Evolutionary conservation across 164 flowering plant species (phyloP).

Genomic region (Umbellularia californica): DNA sequence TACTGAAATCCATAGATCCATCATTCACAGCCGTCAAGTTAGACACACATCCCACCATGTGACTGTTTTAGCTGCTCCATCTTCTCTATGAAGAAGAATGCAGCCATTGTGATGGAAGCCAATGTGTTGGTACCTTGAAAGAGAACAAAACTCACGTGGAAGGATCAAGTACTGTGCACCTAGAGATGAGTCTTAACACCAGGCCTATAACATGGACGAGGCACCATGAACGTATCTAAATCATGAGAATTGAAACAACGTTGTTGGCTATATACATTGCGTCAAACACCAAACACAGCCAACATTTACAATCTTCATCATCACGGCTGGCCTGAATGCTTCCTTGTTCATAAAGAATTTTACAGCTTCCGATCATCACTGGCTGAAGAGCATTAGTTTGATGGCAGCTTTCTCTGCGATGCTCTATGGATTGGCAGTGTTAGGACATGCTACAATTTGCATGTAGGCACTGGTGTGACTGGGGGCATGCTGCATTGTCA

Average conservation of each 20-base stretch:
- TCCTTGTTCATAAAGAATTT: background rate
- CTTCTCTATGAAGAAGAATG: no score
- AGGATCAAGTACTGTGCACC: background rate
- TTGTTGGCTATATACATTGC: constrained; percentile 14
- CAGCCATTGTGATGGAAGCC: no score
- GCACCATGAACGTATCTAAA: background rate
- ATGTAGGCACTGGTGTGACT: background rate
- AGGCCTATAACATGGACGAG: background rate
- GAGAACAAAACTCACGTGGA: background rate
- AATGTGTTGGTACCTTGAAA: no score
- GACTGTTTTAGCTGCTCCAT: no score
- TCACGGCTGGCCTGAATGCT: constrained; percentile 2
- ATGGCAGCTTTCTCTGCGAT: background rate
- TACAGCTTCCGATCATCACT: background rate
- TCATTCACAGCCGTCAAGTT: no score
- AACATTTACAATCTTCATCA: constrained; percentile 11
- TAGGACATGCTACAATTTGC: background rate
- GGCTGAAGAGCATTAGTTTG: background rate
- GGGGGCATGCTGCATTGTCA: background rate
- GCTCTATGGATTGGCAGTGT: background rate
- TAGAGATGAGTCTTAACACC: background rate
- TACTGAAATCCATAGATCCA: no score
- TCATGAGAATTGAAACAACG: background rate
- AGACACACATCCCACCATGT: no score
- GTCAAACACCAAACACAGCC: constrained; percentile 5